These are phyloP conservation scores for Candida saitoana DNA, from an alignment of 805 yeast genomes.

Conservation along the genomic window DNA sequence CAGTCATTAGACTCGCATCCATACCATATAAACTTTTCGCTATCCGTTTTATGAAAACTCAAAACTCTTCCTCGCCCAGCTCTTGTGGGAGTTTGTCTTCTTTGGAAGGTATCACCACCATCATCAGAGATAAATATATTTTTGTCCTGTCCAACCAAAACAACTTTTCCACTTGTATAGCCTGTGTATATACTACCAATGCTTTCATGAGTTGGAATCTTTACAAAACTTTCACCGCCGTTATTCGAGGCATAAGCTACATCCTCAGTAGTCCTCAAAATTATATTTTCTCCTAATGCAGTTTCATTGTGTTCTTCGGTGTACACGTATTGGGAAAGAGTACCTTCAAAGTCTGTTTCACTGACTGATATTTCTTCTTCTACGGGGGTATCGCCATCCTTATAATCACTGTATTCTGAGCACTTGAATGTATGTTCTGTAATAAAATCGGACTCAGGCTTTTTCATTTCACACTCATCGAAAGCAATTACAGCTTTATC, in stretches of 20 bases:
- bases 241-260: conserved; percentile 56
- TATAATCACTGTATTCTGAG: conserved; percentile 18
- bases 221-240: conserved; percentile 43
- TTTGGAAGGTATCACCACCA: conserved; percentile 57
- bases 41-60: conserved; percentile 57
- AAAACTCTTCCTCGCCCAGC: conserved; percentile 38
- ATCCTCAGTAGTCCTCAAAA: conserved; percentile 53
- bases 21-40: conserved; percentile 62
- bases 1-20: conserved; percentile 53
- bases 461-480: conserved; percentile 37
- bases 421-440: conserved; percentile 33
- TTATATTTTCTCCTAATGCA: conserved; percentile 38
- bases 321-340: conserved; percentile 54
- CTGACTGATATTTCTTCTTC: conserved; percentile 31
- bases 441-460: conserved; percentile 20
- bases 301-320: conserved; percentile 45
- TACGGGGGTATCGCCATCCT: conserved; percentile 10
- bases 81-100: conserved; percentile 47
- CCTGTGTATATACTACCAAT: conserved; percentile 45
- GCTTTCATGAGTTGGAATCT: conserved; percentile 27
- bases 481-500: conserved; percentile 45
- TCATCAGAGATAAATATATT: conserved; percentile 58
- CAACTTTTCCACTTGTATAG: conserved; percentile 52
- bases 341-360: conserved; percentile 47
- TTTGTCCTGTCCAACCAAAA: conserved; percentile 47